Percentiles rank a stretch among this genome's conserved stretches.
Evolutionary conservation across 1,284 basidiomycete genomes (phyloP).

Genomic region (Cryptococcus jaspeensis): DNA sequence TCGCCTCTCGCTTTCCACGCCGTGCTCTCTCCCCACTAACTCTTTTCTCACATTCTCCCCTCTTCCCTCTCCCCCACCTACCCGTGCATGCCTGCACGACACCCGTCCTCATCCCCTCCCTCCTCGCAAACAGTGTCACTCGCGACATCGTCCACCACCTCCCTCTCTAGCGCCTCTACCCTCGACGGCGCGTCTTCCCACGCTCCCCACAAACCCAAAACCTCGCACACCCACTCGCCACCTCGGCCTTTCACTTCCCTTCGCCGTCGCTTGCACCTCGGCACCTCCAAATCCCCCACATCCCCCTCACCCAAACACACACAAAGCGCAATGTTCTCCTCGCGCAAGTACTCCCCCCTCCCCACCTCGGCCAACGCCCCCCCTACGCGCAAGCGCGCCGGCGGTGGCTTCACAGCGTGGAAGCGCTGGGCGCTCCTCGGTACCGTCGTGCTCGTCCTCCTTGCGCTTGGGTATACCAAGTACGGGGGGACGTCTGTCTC

Average conservation of each 20-base stretch:
- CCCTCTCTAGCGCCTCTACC: background rate
- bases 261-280: background rate
- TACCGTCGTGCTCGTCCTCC: constrained; percentile 21
- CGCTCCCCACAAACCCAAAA: too few species aligned
- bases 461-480: constrained; percentile 24
- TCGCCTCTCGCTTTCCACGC: background rate
- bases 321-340: constrained; percentile 36
- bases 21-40: background rate
- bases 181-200: background rate
- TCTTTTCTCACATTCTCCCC: background rate
- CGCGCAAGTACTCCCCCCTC: constrained; percentile 45
- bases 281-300: background rate
- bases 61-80: background rate
- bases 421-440: constrained; percentile 40
- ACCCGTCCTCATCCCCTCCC: background rate
- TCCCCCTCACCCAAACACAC: background rate
- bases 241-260: background rate
- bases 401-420: constrained; percentile 38
- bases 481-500: constrained; percentile 2
- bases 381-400: constrained; percentile 26
- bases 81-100: constrained; percentile 1
- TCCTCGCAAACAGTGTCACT: background rate
- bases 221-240: background rate
- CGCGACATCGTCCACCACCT: background rate
- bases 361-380: constrained; percentile 33